phyloP scores from a whole-genome alignment of 495 filamentous ascomycete genomes.

The Annulohypoxylon stygium region DNA sequence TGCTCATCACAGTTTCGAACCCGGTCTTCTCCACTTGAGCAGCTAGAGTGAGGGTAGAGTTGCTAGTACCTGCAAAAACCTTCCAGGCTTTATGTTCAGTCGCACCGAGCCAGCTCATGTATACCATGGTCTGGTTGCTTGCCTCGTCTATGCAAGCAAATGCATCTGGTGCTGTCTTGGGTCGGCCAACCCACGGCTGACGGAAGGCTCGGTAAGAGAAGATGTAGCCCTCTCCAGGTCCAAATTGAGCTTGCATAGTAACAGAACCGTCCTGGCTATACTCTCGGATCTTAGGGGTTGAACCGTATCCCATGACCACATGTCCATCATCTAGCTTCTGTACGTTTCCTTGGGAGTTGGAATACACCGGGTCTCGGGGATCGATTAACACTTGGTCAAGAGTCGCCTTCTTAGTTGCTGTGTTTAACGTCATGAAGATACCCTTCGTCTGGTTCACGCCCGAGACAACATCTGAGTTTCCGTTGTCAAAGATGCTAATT shows the following conservation, averaged over 20 bases:
- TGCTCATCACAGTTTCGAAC: constrained; percentile 29
- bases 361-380: constrained; percentile 25
- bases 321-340: constrained; percentile 29
- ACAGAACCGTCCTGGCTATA: constrained; percentile 23
- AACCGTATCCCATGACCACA: constrained; percentile 39
- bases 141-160: constrained; percentile 27
- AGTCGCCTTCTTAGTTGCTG: constrained; percentile 31
- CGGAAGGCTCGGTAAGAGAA: constrained; percentile 42
- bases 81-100: constrained; percentile 34
- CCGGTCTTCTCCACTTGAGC: constrained; percentile 31
- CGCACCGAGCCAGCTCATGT: constrained; percentile 45
- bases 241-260: constrained; percentile 36
- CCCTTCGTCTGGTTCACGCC: constrained; percentile 30
- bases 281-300: constrained; percentile 36
- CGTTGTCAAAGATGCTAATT: constrained; percentile 44
- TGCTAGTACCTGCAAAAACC: constrained; percentile 22
- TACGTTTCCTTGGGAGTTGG: constrained; percentile 33
- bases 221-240: constrained; percentile 19
- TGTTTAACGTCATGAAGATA: constrained; percentile 21
- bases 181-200: constrained; percentile 36
- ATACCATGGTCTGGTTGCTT: constrained; percentile 24
- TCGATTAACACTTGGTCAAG: constrained; percentile 24
- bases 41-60: constrained; percentile 18
- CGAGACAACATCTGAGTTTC: constrained; percentile 28
- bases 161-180: constrained; percentile 18